Percentiles rank a stretch among this genome's conserved stretches.
These are phyloP conservation scores for Mollisia scopiformis DNA, from an alignment of 2,329 filamentous ascomycete species.

Conservation along the genomic window DNA sequence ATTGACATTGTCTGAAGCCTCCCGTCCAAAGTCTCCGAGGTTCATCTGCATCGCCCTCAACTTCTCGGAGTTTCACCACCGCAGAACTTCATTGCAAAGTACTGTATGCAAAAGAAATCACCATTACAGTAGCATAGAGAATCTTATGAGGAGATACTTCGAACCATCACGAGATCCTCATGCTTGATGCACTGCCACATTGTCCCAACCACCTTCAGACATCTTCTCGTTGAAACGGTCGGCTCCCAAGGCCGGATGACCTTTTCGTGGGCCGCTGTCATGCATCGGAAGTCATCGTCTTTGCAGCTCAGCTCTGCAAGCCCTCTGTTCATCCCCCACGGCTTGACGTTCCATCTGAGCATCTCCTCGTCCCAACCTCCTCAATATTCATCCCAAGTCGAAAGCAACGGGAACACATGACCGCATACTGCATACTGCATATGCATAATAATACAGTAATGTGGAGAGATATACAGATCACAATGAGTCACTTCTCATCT, in stretches of 20 bases:
- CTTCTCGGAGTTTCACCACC: too few relatives aligned
- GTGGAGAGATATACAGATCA: conserved; percentile 27
- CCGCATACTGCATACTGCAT: conserved; percentile 25
- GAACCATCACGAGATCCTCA: background rate
- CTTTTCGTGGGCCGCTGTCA: background rate
- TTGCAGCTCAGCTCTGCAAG: background rate
- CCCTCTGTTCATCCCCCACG: background rate
- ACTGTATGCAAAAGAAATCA: background rate
- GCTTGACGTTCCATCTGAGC: background rate
- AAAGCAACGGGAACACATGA: conserved; percentile 21
- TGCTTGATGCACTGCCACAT: background rate
- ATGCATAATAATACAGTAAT: too few relatives aligned
- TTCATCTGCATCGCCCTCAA: too few relatives aligned
- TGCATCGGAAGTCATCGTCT: background rate
- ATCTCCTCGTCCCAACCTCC: conserved; percentile 6
- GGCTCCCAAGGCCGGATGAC: background rate
- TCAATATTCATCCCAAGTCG: conserved; percentile 10
- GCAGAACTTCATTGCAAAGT: background rate
- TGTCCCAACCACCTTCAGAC: background rate
- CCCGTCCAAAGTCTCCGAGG: background rate
- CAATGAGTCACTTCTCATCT: conserved; percentile 32
- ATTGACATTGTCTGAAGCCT: background rate
- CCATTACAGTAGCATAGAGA: background rate
- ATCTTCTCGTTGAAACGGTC: background rate
- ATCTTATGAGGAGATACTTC: background rate